Base-by-base conservation (phyloP, 495 filamentous ascomycete species). In the Chlorociboria aeruginascens region DNA sequence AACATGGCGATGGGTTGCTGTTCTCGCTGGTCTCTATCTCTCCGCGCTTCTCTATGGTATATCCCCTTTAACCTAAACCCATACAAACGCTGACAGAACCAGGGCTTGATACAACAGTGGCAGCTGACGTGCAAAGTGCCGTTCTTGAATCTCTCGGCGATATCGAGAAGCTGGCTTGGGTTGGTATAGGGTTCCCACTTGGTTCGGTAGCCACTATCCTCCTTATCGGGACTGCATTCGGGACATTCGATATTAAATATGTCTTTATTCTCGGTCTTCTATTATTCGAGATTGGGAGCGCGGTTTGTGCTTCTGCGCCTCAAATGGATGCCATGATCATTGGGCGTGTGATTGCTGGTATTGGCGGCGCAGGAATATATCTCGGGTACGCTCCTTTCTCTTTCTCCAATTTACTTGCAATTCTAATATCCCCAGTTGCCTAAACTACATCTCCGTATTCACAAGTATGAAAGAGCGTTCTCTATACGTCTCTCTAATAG, bases 81-180 rank as follows among this genome's bases (percentile, higher is more conserved):
- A 25, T 25, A 25, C 20, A 4, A 25, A 25, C 1, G 20, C 20
- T 25, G 4, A 25, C 20, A 25, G 4, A 25, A 25, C 20, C 20
- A 25, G 20, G 20, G 4, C 37, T 48, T 8, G 79, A 82, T 50
- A 76, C 70, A 17, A 82, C 76, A 37, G 73, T 82, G 12, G 74
- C 72, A 6, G 78, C 78, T 13, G 68, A 77, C 46, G 61, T 81
- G 9, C 75, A 77, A 56, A 65, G 67, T 7, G 57, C 61, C 2
- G 68, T 81, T 8, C 51, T 80, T 36, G 58, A 66, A 32, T 29
- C 46, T 0, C 71, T 80, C 25, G 69, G 68, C 6, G 56, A 69
- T 14, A 62, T 76, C n/a, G 61, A 67, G 1, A 71, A 75, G 52
- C 56, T 82, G 6, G 47, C 70, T 29, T 82, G 78, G 78, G 51